A percentile compares a stretch with the other conserved stretches of the same genome.
phyloP scores from a whole-genome alignment of 1,284 basidiomycete genomes.

The Rugosomyces carneus region DNA sequence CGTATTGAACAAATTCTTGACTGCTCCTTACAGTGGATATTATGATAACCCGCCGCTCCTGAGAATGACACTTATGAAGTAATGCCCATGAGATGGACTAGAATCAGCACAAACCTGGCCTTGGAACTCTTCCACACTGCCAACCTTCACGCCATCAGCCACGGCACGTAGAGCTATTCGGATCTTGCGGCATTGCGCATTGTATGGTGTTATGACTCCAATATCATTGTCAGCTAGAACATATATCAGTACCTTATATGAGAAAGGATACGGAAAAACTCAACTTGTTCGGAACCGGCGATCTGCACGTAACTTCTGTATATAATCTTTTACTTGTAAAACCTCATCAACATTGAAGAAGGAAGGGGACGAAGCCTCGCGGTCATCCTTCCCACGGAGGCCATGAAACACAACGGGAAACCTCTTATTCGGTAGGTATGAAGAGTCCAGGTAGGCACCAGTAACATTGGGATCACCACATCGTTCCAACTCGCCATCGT shows the following conservation, averaged over 20 bases:
- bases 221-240: constrained; percentile 41
- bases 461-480: constrained; percentile 38
- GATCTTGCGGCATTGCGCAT: constrained; percentile 53
- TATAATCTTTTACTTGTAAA: constrained; percentile 46
- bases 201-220: constrained; percentile 58
- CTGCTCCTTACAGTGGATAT: constrained; percentile 63
- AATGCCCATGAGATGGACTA: no score
- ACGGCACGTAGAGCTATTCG: constrained; percentile 13
- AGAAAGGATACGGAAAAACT: constrained; percentile 21
- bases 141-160: constrained; percentile 39
- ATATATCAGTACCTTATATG: neutral
- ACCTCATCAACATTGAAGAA: constrained; percentile 62
- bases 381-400: constrained; percentile 51
- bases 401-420: constrained; percentile 60
- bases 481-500: constrained; percentile 43
- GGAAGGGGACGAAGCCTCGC: constrained; percentile 57
- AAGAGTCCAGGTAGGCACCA: constrained; percentile 32
- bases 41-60: constrained; percentile 63
- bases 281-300: constrained; percentile 34
- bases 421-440: constrained; percentile 35
- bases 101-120: constrained; percentile 42
- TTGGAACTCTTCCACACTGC: constrained; percentile 65
- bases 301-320: constrained; percentile 21
- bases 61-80: no score
- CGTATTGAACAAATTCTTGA: constrained; percentile 47